Percentiles rank a stretch among this genome's conserved stretches.
Evolutionary conservation across 257 asterid species (phyloP).

Genomic region (Osmanthus fragrans): DNA sequence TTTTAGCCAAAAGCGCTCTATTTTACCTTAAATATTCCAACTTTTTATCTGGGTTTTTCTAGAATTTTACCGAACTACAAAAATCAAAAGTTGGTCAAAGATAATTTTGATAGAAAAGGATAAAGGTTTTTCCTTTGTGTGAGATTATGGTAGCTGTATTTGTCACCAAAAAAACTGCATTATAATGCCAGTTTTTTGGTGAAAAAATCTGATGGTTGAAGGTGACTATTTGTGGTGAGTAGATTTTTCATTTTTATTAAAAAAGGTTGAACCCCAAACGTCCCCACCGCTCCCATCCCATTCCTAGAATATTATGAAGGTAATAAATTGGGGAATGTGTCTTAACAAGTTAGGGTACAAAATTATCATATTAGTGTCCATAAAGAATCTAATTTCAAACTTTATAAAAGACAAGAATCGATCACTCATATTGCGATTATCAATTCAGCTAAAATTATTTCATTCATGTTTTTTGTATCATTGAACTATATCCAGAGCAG

Average conservation of each 20-base stretch:
- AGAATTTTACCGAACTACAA: constrained; percentile 21
- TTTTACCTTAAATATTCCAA: constrained; percentile 12
- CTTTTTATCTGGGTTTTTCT: constrained; percentile 5
- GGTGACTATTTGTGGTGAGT: background rate
- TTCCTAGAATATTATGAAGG: no score
- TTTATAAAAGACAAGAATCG: no score
- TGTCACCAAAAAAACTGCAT: constrained; percentile 19
- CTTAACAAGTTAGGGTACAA: no score
- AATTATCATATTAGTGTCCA: no score
- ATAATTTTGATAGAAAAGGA: background rate
- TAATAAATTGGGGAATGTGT: no score
- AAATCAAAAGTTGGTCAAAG: constrained; percentile 17
- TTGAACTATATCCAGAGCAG: no score
- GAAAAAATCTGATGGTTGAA: constrained; percentile 24
- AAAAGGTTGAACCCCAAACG: no score
- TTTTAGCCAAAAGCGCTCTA: background rate
- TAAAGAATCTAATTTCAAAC: no score
- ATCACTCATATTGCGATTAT: no score
- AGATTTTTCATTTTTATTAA: background rate
- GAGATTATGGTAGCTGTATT: constrained; percentile 27
- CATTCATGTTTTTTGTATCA: no score
- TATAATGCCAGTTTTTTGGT: constrained; percentile 12
- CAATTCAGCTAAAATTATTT: no score
- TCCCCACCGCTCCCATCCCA: no score
- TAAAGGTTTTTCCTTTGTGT: background rate